Conservation (phyloP, 179 eudicot genomes). For the Camellia oleifera region DNA sequence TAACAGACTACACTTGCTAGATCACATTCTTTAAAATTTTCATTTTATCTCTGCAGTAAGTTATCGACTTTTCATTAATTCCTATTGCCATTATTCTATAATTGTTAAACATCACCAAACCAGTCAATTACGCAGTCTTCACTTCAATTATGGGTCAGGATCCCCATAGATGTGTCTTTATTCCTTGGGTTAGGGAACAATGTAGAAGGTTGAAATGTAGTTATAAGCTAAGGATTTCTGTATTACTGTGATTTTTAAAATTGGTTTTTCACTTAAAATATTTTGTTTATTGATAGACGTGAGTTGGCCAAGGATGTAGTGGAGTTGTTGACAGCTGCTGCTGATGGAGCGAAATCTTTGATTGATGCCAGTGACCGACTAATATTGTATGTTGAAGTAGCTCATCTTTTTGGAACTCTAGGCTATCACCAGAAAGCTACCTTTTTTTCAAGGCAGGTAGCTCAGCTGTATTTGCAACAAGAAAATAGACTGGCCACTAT, state of each 20-base stretch:
- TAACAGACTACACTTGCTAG: not conserved
- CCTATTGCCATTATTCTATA: not conserved
- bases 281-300: constrained; percentile 40
- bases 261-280: not conserved
- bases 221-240: not conserved
- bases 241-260: not conserved
- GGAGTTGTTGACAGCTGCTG: constrained; percentile 88
- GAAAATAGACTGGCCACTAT: constrained; percentile 85
- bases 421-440: constrained; percentile 99
- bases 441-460: constrained; percentile 97
- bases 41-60: not conserved
- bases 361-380: constrained; percentile 95
- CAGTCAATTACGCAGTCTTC: not conserved
- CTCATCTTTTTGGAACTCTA: constrained; percentile 83
- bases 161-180: not conserved
- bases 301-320: constrained; percentile 90
- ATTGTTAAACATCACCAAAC: no score
- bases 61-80: not conserved
- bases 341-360: constrained; percentile 94
- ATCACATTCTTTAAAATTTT: not conserved
- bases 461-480: constrained; percentile 94
- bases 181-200: not conserved
- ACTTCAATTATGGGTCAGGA: not conserved
- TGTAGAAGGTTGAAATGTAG: not conserved
- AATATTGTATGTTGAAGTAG: constrained; percentile 84